phyloP scores from a whole-genome alignment of 1,139 yeast genomes.

The Candida sanyaensis region DNA sequence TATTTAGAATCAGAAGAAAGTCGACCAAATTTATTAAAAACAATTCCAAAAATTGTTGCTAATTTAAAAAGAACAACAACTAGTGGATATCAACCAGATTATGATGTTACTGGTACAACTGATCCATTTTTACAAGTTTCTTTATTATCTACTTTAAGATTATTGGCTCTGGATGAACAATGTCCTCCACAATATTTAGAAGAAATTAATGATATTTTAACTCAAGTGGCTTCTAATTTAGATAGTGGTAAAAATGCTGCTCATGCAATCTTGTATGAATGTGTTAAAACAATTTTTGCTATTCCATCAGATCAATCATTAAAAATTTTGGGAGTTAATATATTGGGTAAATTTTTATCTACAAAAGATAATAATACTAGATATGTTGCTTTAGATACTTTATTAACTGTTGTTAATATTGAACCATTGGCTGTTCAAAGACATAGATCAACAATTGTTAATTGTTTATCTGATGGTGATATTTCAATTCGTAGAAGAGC shows the following conservation, averaged over 20 bases:
- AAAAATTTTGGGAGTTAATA: constrained; percentile 84
- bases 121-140: constrained; percentile 90
- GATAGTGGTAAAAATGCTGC: constrained; percentile 81
- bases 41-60: constrained; percentile 54
- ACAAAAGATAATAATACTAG: constrained; percentile 89
- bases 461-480: constrained; percentile 86
- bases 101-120: constrained; percentile 80
- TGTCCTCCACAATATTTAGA: constrained; percentile 55
- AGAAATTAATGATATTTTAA: constrained; percentile 76
- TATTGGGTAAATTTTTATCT: constrained; percentile 81
- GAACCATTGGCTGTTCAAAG: constrained; percentile 96
- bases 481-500: constrained; percentile 92
- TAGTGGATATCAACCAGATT: constrained; percentile 83
- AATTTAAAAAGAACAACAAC: constrained; percentile 63
- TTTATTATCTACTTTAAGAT: constrained; percentile 56
- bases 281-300: constrained; percentile 84
- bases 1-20: constrained; percentile 42
- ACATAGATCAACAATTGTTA: constrained; percentile 82
- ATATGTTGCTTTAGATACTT: constrained; percentile 89
- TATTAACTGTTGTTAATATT: constrained; percentile 75
- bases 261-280: constrained; percentile 83
- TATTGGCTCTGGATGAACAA: constrained; percentile 42
- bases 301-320: constrained; percentile 78
- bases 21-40: constrained; percentile 37
- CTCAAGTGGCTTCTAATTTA: constrained; percentile 87